Conservation (phyloP, 129 eudicot species). For the Scalesia atractyloides region DNA sequence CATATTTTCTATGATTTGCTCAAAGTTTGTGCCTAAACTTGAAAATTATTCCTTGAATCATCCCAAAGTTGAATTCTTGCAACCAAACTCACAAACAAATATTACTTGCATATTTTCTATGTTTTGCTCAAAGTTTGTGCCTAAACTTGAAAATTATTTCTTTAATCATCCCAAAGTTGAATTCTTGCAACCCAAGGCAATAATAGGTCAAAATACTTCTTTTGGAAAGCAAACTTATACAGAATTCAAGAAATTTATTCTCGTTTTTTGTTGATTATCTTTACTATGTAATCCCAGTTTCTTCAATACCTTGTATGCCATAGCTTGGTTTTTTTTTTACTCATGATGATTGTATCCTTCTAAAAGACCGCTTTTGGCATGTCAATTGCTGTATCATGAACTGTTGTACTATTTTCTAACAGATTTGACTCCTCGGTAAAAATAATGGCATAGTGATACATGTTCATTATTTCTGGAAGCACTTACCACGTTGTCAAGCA, state of each 20-base stretch:
- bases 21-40: too few species aligned
- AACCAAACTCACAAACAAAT: background rate
- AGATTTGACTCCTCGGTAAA: background rate
- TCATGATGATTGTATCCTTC: conserved; percentile 1
- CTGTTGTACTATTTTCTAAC: background rate
- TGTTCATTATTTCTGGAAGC: too few species aligned
- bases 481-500: too few species aligned
- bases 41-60: too few species aligned
- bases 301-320: background rate
- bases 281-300: background rate
- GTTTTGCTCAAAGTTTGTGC: background rate
- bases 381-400: background rate
- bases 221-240: background rate
- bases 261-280: background rate
- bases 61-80: too few species aligned
- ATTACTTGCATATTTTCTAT: background rate
- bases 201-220: background rate
- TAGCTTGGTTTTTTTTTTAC: background rate
- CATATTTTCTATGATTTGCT: too few species aligned
- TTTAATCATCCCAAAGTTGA: background rate
- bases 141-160: background rate
- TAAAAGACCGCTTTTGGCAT: background rate
- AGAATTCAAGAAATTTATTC: background rate
- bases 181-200: background rate
- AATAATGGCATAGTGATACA: background rate